Base-by-base conservation (phyloP, 2,329 filamentous ascomycete species). In the Colletotrichum sp. region DNA sequence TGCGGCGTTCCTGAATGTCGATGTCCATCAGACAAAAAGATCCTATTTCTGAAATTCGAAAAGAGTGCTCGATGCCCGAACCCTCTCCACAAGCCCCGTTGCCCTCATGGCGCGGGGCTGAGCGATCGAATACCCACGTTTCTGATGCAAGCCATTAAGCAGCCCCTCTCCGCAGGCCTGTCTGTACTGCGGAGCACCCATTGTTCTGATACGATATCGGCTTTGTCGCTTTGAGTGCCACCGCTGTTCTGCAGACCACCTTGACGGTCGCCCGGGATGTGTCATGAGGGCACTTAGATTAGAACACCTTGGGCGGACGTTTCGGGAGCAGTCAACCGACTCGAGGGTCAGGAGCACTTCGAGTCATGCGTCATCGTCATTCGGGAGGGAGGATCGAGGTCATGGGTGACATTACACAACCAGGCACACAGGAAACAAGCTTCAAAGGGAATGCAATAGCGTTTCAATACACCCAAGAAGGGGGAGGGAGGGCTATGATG, bases 91-190 rank as follows among this genome's bases (percentile, higher is more conserved):
- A 60, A 13, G 30, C 61, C 67, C 32, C 43, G 58, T 71, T 34
- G 61, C 21, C 63, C 34, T 66, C 24, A 69, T 64, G 60, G 61
- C 52, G 69, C 61, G 55, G 60, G 18, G 34, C 64, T 58, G 34
- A 68, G 64, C 70, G 64, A 61, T 73, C 34, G 61, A 43, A 38
- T 72, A 69, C 28, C 64, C 73, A 75, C 70, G 73, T 73, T 75
- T 73, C 69, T 75, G 73, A 75, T 69, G 70, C 73, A 75, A 75
- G 73, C 73, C 73, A 75, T 75, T 60, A 73, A 73, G 30, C 16
- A n/a, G 70, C 69, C 73, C 73, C 70, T 73, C 64, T 30, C 21
- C 36, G 28, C 28, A 61, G 58, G 32, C 30, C 57, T 36, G 38
- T 24, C 63, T 61, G 60, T 10, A 36, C 34, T 18, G 63, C 64